Evolutionary conservation across 257 asterid species (phyloP).

Genomic region (Petrea volubilis): DNA sequence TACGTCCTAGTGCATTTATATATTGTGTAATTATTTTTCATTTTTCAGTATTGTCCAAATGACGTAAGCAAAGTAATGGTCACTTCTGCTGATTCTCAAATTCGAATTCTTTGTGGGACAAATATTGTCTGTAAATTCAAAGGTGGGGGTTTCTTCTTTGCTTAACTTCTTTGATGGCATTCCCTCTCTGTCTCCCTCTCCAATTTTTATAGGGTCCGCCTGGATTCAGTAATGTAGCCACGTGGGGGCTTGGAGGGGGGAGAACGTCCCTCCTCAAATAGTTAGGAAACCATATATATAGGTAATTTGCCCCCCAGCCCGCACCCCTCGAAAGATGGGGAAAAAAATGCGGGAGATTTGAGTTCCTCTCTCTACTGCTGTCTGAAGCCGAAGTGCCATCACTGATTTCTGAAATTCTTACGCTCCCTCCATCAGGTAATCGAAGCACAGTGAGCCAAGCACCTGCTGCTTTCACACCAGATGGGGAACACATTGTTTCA

Average conservation of each 20-base stretch:
- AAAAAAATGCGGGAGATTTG: too few relatives aligned
- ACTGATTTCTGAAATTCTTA: background rate
- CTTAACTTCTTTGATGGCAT: background rate
- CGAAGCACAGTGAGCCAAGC: constrained; percentile 58
- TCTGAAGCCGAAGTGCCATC: background rate
- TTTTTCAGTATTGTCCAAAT: constrained; percentile 69
- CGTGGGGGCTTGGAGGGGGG: too few relatives aligned
- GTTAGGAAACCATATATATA: too few relatives aligned
- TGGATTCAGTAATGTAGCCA: too few relatives aligned
- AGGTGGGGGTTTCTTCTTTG: constrained; percentile 39
- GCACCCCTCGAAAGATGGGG: too few relatives aligned
- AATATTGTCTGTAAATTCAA: constrained; percentile 69
- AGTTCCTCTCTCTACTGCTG: background rate
- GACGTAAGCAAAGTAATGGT: constrained; percentile 84
- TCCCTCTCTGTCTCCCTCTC: too few relatives aligned
- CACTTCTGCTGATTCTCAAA: constrained; percentile 81
- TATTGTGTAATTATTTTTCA: background rate
- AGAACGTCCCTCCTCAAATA: too few relatives aligned
- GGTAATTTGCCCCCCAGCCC: too few relatives aligned
- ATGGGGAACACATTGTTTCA: constrained; percentile 76
- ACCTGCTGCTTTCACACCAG: constrained; percentile 78
- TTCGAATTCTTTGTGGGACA: constrained; percentile 65
- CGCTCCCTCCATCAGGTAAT: constrained; percentile 42
- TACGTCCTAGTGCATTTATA: background rate
- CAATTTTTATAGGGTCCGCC: too few relatives aligned